Base-by-base conservation (phyloP, 1,284 basidiomycete species). In the Cryptococcus hybrid region DNA sequence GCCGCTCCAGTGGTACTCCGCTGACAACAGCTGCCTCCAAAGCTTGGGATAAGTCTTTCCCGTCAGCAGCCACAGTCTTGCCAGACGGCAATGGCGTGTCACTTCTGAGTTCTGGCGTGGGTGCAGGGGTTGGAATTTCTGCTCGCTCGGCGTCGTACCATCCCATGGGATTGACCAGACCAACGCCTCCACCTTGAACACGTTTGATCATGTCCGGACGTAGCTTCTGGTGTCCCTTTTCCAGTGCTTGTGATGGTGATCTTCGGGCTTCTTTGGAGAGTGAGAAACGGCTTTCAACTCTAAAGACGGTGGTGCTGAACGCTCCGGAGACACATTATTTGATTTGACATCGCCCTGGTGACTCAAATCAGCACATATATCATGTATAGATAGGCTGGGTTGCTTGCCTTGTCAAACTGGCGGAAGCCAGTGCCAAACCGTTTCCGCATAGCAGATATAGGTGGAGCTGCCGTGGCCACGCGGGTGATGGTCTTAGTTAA, bases 181-280 rank as follows among this genome's bases (percentile, higher is more conserved):
- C 88, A 1, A 90, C 88, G 0, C 86, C 86, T 51, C 84, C 85
- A 55, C 90, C 87, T 47, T 81, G 80, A 77, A 90, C 84, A 42
- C 91, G 81, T 44, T 86, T 85, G 66, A 95, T 93, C 92, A 94
- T 94, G 60, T 90, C 86, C 38, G 87, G 81, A 44, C 84, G 80
- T n/a, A 93, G 59, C 56, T 73, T 77, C 12, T 66, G 62, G 50
- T 60, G 71, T 60, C 62, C 68, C 62, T 77, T 75, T 74, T 75
- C 52, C 64, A 62, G 45, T 35, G 44, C 45, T 49, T 43, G 9
- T 57, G 39, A 15, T 57, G 44, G n/a, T 58, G 39, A 12, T 57
- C 50, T n/a, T 54, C 37, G 38, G 54, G 58, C 48, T 50, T 59
- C 9, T 48, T 55, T 7, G 56, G 51, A 35, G 60, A 56, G 7